Evolutionary conservation across 2,329 filamentous ascomycete genomes (phyloP), one percentile per base, ranked within the genome.

Genomic region (Aspergillus calidoustus): DNA sequence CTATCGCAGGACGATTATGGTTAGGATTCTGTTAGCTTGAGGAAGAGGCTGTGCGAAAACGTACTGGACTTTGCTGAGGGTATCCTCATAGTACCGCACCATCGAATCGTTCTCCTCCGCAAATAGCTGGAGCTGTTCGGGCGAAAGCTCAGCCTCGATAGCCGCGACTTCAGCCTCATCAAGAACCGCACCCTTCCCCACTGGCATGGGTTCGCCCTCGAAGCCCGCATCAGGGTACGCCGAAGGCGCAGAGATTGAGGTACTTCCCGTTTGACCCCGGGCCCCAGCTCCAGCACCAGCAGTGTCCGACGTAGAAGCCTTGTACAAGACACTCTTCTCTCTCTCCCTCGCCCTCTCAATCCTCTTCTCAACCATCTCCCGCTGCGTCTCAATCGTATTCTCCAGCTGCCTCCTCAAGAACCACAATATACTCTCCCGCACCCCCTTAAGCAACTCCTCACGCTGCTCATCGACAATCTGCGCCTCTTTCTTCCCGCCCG

Each of bases 61-160:
- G 58, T 86, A 96, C 91, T 90, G 91, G 68, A 98, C 92, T 84
- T 98, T 95, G 76, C 93, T 90, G 74, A 98, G 81, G n/a, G 91
- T 93, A 79, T 91, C 92, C 77, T 97, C 92, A 77, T 96, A 97
- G 77, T 97, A 91, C 76, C 91, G 91, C 69, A 98, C 84, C 89
- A 99, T 93, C 66, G 92, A 89, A 76, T 93, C 89, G 74, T 98
- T 97, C 73, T 96, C 93, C 77, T 92, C 87, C 69, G 94, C 93
- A 79, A 99, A 98, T 74, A 97, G 86, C 76, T 97, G 94, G 56
- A 95, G 81, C 77, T 98, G 94, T 73, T 97, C 93, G 23, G 88
- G 84, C 19, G 90, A 92, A 64, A 97, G 81, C 64, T 88, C 86
- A 47, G 87, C 74, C 71, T 85, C 82, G 47, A 83, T 80, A 7